Base-by-base conservation (phyloP, 305 asterid species). In the Fraxinus greggii region DNA sequence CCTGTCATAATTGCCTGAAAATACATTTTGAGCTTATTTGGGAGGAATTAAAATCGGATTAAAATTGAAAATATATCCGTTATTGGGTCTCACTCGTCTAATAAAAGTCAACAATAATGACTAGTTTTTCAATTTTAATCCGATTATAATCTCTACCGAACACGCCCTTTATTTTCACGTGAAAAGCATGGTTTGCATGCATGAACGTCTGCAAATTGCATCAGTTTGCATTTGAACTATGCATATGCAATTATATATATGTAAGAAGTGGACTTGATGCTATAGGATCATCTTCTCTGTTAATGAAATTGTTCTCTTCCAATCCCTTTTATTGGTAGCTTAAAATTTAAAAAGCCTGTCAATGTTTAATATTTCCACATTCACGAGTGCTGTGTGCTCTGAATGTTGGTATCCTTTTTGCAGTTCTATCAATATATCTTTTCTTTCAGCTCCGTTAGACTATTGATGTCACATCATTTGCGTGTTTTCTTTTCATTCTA, bases 131-230 rank as follows among this genome's bases (percentile, higher is more conserved):
- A n/a, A n/a, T n/a, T n/a, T n/a, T n/a, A n/a, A n/a, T n/a, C n/a
- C n/a, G n/a, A n/a, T n/a, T n/a, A n/a, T n/a, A n/a, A n/a, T n/a
- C n/a, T n/a, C n/a, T n/a, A n/a, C n/a, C n/a, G n/a, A n/a, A n/a
- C n/a, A n/a, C n/a, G n/a, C n/a, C n/a, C n/a, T n/a, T n/a, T 63
- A 63, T 8, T 23, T 63, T 63, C 72, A 10, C n/a, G 1, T 19
- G 65, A 48, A 15, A 33, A 74, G 26, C 54, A 36, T 75, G 51
- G 65, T 79, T 76, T 51, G 80, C 76, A 65, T 28, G 63, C 72
- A 38, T 65, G 76, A 35, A 26, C 15, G 3, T 26, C 73, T 67
- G 19, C 73, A 67, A 67, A 67, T 28, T 67, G 73, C 73, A 9
- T 28, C 35, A 4, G 35, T 67, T 67, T 67, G 36, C 73, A 63